Conservation (phyloP, 768 basidiomycete species). For the Russula vinacea region DNA sequence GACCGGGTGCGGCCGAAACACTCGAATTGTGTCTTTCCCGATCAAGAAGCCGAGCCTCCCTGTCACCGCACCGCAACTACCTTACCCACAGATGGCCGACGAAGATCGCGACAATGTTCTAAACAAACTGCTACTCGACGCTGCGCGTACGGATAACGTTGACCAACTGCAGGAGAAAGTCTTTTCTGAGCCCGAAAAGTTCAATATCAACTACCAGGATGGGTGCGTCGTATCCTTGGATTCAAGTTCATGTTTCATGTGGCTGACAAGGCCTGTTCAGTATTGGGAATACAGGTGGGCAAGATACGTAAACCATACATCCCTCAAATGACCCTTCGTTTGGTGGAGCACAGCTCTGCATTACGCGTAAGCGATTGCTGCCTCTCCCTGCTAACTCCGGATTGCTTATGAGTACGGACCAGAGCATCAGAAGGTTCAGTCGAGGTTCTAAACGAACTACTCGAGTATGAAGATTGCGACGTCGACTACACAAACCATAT, state of each 20-base stretch:
- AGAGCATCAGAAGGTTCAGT: conserved; percentile 57
- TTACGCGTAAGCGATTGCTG: conserved; percentile 55
- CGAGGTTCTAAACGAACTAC: conserved; percentile 66
- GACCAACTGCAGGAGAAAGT: conserved; percentile 62
- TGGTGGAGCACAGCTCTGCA: conserved; percentile 51
- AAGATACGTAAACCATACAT: not conserved
- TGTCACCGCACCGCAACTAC: not conserved
- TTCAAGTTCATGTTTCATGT: not conserved
- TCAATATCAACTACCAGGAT: conserved; percentile 75
- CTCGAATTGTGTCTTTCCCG: not conserved
- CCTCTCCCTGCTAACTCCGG: not conserved
- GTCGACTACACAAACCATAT: conserved; percentile 73
- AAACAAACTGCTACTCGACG: conserved; percentile 73
- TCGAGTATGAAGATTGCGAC: conserved; percentile 73
- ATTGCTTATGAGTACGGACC: conserved; percentile 16
- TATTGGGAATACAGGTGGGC: conserved; percentile 76
- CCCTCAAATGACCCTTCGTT: not conserved
- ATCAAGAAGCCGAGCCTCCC: conserved; percentile 1
- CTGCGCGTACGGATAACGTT: conserved; percentile 70
- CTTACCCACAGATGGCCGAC: conserved; percentile 14
- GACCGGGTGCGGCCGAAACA: not conserved
- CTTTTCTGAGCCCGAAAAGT: conserved; percentile 49
- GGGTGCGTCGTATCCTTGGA: conserved; percentile 50
- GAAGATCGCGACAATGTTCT: conserved; percentile 1
- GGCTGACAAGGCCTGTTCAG: conserved; percentile 30